Conservation (phyloP, 345 rosid genomes). For the Balakata baccata region DNA sequence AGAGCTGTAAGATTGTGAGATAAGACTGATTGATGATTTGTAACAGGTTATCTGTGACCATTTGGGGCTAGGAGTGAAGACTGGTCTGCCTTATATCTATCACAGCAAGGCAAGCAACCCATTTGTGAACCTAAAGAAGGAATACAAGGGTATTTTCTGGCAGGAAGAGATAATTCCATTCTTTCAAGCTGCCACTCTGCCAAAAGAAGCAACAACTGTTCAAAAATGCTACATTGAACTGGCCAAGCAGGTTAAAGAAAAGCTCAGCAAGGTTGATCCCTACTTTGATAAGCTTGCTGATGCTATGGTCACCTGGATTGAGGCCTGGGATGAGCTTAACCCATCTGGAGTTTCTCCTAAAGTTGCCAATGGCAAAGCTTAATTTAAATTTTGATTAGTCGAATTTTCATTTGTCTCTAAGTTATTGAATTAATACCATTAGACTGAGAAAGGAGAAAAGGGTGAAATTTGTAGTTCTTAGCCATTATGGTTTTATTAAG, state of each 20-base stretch:
- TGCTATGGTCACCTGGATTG: too few relatives aligned
- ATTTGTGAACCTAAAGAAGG: too few relatives aligned
- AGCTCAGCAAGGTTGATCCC: conserved; percentile 51
- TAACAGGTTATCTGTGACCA: conserved; percentile 44
- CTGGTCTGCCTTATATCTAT: too few relatives aligned
- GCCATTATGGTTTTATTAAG: conserved; percentile 8
- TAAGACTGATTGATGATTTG: neutral
- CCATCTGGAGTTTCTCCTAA: conserved; percentile 28
- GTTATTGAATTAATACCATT: neutral
- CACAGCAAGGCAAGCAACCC: conserved; percentile 84
- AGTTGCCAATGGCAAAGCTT: conserved; percentile 42
- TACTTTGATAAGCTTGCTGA: too few relatives aligned
- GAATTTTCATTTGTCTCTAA: neutral
- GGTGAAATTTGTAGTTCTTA: neutral
- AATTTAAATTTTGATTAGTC: conserved; percentile 10
- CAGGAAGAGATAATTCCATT: too few relatives aligned
- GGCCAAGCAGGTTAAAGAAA: conserved; percentile 71
- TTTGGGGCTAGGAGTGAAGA: too few relatives aligned
- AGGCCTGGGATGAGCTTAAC: conserved; percentile 7
- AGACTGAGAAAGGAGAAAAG: neutral
- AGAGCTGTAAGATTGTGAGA: too few relatives aligned
- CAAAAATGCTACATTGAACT: conserved; percentile 83
- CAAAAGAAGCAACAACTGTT: conserved; percentile 35
- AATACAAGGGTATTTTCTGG: too few relatives aligned
- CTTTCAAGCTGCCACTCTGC: too few relatives aligned